phyloP scores from a whole-genome alignment of 2,329 filamentous ascomycete species.

The Plenodomus tracheiphilus region DNA sequence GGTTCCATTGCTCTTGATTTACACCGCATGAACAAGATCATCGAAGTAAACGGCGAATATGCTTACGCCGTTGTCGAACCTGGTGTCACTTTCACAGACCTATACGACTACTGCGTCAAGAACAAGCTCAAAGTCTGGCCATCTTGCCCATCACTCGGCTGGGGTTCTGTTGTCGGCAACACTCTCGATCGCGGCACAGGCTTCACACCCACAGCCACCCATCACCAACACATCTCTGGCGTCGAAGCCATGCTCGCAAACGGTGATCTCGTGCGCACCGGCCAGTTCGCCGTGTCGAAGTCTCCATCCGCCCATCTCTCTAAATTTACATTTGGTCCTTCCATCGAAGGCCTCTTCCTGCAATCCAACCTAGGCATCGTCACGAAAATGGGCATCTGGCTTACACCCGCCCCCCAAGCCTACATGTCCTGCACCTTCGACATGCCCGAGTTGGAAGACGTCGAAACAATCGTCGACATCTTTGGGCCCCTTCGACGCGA shows the following conservation, averaged over 20 bases:
- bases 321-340: slow-evolving; percentile 45
- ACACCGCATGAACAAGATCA: slow-evolving; percentile 49
- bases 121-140: slow-evolving; percentile 40
- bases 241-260: slow-evolving; percentile 44
- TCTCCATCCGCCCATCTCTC: slow-evolving; percentile 47
- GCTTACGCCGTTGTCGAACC: slow-evolving; percentile 52
- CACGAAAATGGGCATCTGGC: slow-evolving; percentile 44
- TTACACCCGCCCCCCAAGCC: slow-evolving; percentile 45
- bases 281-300: slow-evolving; percentile 47
- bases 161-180: slow-evolving; percentile 42
- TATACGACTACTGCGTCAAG: slow-evolving; percentile 37
- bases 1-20: slow-evolving; percentile 41
- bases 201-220: slow-evolving; percentile 45
- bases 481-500: slow-evolving; percentile 52
- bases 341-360: slow-evolving; percentile 52
- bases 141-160: slow-evolving; percentile 37
- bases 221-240: slow-evolving; percentile 44
- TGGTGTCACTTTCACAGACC: slow-evolving; percentile 33
- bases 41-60: slow-evolving; percentile 51
- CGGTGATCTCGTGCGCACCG: slow-evolving; percentile 39
- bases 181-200: slow-evolving; percentile 49
- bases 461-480: slow-evolving; percentile 51
- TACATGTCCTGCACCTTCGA: slow-evolving; percentile 54
- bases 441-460: slow-evolving; percentile 52
- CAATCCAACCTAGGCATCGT: slow-evolving; percentile 59